phyloP scores from a whole-genome alignment of 1,139 yeast genomes.

The Diutina rugosa region DNA sequence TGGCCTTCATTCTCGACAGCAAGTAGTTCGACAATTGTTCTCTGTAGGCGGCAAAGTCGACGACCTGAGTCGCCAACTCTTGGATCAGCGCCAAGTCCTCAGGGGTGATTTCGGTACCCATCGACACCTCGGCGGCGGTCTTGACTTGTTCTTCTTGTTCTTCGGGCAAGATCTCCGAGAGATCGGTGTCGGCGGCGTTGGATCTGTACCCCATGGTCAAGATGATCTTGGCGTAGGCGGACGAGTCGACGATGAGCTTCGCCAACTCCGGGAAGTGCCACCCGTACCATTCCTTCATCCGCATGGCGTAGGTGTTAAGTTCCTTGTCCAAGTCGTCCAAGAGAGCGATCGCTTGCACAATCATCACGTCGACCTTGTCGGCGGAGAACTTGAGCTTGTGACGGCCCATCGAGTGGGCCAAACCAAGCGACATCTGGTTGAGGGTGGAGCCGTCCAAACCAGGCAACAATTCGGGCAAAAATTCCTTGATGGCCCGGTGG shows the following conservation, averaged over 20 bases:
- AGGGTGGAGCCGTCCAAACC: slow-evolving; percentile 79
- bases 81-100: slow-evolving; percentile 28
- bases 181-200: slow-evolving; percentile 79
- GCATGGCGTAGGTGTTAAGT: slow-evolving; percentile 94
- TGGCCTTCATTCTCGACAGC: slow-evolving; percentile 91
- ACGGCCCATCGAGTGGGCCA: slow-evolving; percentile 96
- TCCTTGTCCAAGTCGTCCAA: slow-evolving; percentile 96
- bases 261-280: slow-evolving; percentile 99
- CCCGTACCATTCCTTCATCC: slow-evolving; percentile 98
- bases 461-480: slow-evolving; percentile 86
- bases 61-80: slow-evolving; percentile 88
- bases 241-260: slow-evolving; percentile 90
- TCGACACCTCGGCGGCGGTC: slow-evolving; percentile 93
- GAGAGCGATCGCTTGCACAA: slow-evolving; percentile 95
- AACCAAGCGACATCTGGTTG: slow-evolving; percentile 91
- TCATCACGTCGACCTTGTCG: slow-evolving; percentile 97
- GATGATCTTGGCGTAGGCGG: slow-evolving; percentile 86
- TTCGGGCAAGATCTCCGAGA: slow-evolving; percentile 87
- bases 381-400: slow-evolving; percentile 95
- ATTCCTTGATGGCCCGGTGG: slow-evolving; percentile 89
- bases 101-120: slow-evolving; percentile 27
- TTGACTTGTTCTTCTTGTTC: slow-evolving; percentile 74
- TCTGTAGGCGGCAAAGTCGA: slow-evolving; percentile 90
- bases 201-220: slow-evolving; percentile 92
- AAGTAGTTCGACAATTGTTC: slow-evolving; percentile 82